Base-by-base conservation (phyloP, 2,329 filamentous ascomycete genomes). In the Pseudophaeomoniella oleicola region DNA sequence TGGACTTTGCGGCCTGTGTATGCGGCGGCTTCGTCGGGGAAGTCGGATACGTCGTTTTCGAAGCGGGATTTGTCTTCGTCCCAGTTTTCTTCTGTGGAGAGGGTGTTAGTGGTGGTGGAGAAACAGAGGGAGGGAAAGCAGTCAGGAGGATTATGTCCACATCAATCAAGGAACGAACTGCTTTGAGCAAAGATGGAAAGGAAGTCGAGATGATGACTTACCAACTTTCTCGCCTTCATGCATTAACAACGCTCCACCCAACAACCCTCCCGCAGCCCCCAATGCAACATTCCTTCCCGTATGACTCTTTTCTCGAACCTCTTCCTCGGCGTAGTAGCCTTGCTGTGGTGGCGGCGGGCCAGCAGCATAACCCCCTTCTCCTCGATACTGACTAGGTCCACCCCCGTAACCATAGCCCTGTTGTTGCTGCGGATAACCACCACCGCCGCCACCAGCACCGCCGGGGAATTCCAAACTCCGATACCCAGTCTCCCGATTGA, bases 401-500 rank as follows among this genome's bases (percentile, higher is more conserved):
- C 12, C 30, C 14, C n/a, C 30, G 15, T 32, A 32, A 9, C 30
- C 15, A 12, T 6, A 4, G n/a, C 32, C 32, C 18, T 15, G 14
- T 34, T 17, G 16, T 34, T n/a, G 15, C 17, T 16, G 32, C 19
- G 10, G 14, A n/a, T n/a, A n/a, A n/a, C n/a, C n/a, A n/a, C n/a
- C n/a, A n/a, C n/a, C n/a, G n/a, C n/a, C n/a, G n/a, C n/a, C n/a
- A n/a, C n/a, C n/a, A n/a, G n/a, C n/a, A 46, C 19, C 49, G 46
- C 5, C 43, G 47, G 6, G 61, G 33, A 51, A 49, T 18, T 63
- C 50, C 43, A 54, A 61, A 32, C 50, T 59, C 13, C 56, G 53
- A 46, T 65, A 54, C 29, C 63, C 63, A 15, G 55, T 67, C 44
- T 64, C 52, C 37, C 60, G 52, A 49, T 67, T 67, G 42, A 66